Percentiles rank a stretch among this genome's conserved stretches.
phyloP scores from a whole-genome alignment of 73 alveolate species.

The Blepharisma japonicum region DNA sequence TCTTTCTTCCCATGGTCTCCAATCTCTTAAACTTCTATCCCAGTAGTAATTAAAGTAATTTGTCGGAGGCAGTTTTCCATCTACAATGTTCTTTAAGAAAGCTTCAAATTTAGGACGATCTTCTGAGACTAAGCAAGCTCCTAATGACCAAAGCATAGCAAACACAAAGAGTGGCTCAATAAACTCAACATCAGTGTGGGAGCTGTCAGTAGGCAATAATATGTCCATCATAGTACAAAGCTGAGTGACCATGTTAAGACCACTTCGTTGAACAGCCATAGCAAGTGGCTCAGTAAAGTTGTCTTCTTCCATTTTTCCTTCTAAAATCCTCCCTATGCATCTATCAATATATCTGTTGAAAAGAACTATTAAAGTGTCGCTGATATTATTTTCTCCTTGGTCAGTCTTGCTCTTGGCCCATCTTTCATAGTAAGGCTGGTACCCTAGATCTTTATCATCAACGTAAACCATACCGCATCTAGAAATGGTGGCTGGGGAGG shows the following conservation, averaged over 20 bases:
- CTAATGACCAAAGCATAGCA: slow-evolving; percentile 98
- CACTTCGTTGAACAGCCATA: slow-evolving; percentile 72
- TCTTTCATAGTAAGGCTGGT: slow-evolving; percentile 52
- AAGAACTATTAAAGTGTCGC: slow-evolving; percentile 53
- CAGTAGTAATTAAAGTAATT: slow-evolving; percentile 61
- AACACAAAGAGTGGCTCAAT: slow-evolving; percentile 92
- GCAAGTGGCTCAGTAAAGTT: slow-evolving; percentile 72
- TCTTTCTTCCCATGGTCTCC: slow-evolving; percentile 87
- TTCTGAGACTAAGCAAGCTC: slow-evolving; percentile 90
- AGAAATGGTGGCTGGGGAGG: slow-evolving; percentile 99
- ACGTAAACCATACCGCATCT: slow-evolving; percentile 99
- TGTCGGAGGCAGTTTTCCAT: slow-evolving; percentile 66
- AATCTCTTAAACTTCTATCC: slow-evolving; percentile 59
- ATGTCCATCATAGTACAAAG: slow-evolving; percentile 84
- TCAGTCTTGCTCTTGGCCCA: slow-evolving; percentile 38
- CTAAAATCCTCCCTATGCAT: slow-evolving; percentile 69
- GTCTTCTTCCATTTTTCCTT: slow-evolving; percentile 76
- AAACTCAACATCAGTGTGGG: slow-evolving; percentile 88
- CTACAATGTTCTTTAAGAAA: slow-evolving; percentile 72
- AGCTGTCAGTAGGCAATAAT: slow-evolving; percentile 85
- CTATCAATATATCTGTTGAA: slow-evolving; percentile 67
- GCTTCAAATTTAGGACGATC: slow-evolving; percentile 92
- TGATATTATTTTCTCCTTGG: slow-evolving; percentile 37
- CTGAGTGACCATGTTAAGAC: slow-evolving; percentile 84
- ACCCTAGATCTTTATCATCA: slow-evolving; percentile 78